Percentiles rank a stretch among this genome's conserved stretches.
Evolutionary conservation across 352 stramenopile genomes (phyloP).

Genomic region (Phytophthora rubi): DNA sequence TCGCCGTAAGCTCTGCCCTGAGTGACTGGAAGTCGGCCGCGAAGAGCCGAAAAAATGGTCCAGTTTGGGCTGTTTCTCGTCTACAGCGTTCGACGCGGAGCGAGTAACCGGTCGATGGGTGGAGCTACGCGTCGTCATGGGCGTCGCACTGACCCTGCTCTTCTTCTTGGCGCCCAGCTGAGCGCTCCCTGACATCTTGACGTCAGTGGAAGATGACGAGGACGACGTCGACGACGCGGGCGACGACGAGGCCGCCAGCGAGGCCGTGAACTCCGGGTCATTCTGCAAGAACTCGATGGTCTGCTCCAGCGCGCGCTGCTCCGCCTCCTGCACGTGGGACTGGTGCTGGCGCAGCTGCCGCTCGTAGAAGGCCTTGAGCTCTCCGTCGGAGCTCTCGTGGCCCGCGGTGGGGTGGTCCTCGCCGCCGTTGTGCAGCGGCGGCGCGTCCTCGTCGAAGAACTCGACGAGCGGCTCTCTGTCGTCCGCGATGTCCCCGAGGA

Average conservation of each 20-base stretch:
- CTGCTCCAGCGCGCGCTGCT: conserved; percentile 50
- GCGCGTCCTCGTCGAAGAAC: conserved; percentile 60
- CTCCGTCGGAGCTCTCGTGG: conserved; percentile 24
- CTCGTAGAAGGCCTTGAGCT: conserved; percentile 56
- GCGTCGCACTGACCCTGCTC: conserved; percentile 2
- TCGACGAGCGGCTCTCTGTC: conserved; percentile 45
- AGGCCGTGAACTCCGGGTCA: conserved; percentile 52
- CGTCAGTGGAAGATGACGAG: conserved; percentile 17
- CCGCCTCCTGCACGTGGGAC: conserved; percentile 35
- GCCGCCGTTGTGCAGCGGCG: conserved; percentile 31
- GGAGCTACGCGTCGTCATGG: conserved; percentile 18
- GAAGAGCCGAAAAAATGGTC: conserved; percentile 46
- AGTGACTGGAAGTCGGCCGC: conserved; percentile 26
- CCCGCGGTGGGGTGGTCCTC: conserved; percentile 30
- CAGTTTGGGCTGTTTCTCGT: conserved; percentile 52
- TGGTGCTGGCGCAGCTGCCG: conserved; percentile 42
- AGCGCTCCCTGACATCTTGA: background rate
- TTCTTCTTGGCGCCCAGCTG: conserved; percentile 16
- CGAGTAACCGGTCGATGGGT: conserved; percentile 36
- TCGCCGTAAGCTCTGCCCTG: conserved; percentile 22
- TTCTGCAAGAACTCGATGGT: conserved; percentile 64
- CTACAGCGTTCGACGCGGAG: conserved; percentile 23
- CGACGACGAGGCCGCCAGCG: conserved; percentile 24
- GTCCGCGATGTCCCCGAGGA: conserved; percentile 37
- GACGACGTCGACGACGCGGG: conserved; percentile 32